These are phyloP conservation scores for Adansonia rubrostipa DNA, from an alignment of 441 rosid species.

Conservation along the genomic window DNA sequence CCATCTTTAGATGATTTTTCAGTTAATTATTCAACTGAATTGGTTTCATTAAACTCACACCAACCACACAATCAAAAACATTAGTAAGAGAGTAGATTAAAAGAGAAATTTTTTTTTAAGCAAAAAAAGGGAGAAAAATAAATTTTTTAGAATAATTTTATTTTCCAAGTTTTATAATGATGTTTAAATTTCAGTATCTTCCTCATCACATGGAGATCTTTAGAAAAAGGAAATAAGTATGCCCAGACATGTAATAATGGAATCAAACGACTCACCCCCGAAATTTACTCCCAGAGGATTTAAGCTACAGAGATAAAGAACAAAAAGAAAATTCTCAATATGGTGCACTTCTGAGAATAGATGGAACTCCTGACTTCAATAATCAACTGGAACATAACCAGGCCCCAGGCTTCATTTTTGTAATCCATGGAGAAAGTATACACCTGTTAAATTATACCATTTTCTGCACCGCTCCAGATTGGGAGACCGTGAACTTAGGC, in stretches of 20 bases:
- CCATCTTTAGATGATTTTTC: too few relatives aligned
- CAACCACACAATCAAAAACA: too few relatives aligned
- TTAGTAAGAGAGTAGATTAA: too few relatives aligned
- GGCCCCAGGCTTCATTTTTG: constrained; percentile 7
- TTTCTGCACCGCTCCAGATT: constrained; percentile 5
- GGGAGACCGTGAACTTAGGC: neutral
- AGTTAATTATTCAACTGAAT: too few relatives aligned
- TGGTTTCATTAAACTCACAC: too few relatives aligned
- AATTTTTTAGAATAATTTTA: too few relatives aligned
- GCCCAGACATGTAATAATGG: neutral
- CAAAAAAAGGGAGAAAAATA: too few relatives aligned
- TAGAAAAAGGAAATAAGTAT: too few relatives aligned
- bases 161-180: too few relatives aligned
- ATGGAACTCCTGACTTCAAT: constrained; percentile 14
- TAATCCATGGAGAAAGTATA: neutral
- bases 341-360: neutral
- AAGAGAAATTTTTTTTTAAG: too few relatives aligned
- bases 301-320: constrained; percentile 18
- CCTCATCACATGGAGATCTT: neutral
- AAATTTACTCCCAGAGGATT: constrained; percentile 23
- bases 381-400: neutral
- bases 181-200: neutral
- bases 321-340: neutral
- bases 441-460: neutral
- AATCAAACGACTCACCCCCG: constrained; percentile 6